Evolutionary conservation across 331 rosid species (phyloP).

Genomic region (Arachis monticola): DNA sequence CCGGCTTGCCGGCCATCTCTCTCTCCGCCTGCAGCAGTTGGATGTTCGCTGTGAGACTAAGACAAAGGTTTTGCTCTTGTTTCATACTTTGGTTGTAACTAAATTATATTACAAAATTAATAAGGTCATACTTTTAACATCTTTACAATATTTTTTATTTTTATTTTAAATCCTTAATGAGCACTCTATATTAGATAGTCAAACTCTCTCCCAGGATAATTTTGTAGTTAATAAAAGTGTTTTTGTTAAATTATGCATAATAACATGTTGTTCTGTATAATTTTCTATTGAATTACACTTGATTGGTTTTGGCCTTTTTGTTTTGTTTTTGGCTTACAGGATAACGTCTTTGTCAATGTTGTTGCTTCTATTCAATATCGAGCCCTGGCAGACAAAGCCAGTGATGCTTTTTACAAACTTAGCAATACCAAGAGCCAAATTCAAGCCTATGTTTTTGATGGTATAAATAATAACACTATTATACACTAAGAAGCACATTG

Average conservation of each 20-base stretch:
- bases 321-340: constrained; percentile 45
- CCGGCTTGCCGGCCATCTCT: constrained; percentile 59
- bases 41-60: constrained; percentile 74
- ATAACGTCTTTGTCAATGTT: constrained; percentile 79
- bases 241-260: too few species aligned
- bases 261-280: neutral
- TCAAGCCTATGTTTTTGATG: constrained; percentile 83
- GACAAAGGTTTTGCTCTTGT: constrained; percentile 57
- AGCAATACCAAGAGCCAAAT: constrained; percentile 76
- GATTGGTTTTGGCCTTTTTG: constrained; percentile 30
- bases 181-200: too few species aligned
- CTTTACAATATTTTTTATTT: too few species aligned
- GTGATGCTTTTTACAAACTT: constrained; percentile 79
- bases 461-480: constrained; percentile 45
- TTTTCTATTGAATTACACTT: neutral
- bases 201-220: too few species aligned
- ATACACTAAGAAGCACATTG: neutral
- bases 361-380: constrained; percentile 83
- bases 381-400: constrained; percentile 71
- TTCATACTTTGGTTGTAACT: neutral
- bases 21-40: constrained; percentile 73
- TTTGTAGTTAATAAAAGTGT: too few species aligned
- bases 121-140: too few species aligned
- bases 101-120: neutral
- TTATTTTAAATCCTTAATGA: too few species aligned